Conservation (phyloP, 257 asterid genomes). For the Henckelia pumila region DNA sequence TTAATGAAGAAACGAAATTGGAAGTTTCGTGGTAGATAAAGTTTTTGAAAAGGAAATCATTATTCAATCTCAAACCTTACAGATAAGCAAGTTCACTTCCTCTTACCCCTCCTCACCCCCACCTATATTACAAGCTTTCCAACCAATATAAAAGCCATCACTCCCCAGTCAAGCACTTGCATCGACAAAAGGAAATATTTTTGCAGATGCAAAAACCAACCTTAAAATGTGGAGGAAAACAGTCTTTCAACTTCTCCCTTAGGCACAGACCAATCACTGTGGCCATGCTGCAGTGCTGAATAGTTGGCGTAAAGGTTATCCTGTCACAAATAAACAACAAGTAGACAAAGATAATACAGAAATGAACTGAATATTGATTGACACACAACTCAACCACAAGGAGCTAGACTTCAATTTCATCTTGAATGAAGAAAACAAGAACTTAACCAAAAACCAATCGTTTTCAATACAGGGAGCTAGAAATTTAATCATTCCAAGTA, state of each 20-base stretch:
- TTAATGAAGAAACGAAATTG: background rate
- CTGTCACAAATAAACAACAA: slow-evolving; percentile 30
- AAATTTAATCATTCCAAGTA: too few relatives aligned
- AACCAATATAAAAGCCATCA: background rate
- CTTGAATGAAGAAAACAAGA: too few relatives aligned
- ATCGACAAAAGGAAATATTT: background rate
- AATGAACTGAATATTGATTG: too few relatives aligned
- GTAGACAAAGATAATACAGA: too few relatives aligned
- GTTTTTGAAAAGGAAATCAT: too few relatives aligned
- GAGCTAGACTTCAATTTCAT: too few relatives aligned
- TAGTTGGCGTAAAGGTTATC: slow-evolving; percentile 93
- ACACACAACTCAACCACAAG: too few relatives aligned
- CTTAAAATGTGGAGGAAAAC: slow-evolving; percentile 87
- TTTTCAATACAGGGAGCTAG: too few relatives aligned
- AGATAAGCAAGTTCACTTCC: background rate
- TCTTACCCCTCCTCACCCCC: too few relatives aligned
- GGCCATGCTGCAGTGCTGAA: slow-evolving; percentile 96
- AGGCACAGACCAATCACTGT: slow-evolving; percentile 84
- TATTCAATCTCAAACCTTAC: too few relatives aligned
- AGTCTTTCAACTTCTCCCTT: slow-evolving; percentile 71
- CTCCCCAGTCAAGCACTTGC: background rate
- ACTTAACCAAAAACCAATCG: too few relatives aligned
- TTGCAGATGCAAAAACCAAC: slow-evolving; percentile 30
- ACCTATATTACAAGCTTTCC: background rate
- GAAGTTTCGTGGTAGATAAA: background rate